phyloP scores from a whole-genome alignment of 2,329 filamentous ascomycete genomes.

The Colletotrichum sp. region DNA sequence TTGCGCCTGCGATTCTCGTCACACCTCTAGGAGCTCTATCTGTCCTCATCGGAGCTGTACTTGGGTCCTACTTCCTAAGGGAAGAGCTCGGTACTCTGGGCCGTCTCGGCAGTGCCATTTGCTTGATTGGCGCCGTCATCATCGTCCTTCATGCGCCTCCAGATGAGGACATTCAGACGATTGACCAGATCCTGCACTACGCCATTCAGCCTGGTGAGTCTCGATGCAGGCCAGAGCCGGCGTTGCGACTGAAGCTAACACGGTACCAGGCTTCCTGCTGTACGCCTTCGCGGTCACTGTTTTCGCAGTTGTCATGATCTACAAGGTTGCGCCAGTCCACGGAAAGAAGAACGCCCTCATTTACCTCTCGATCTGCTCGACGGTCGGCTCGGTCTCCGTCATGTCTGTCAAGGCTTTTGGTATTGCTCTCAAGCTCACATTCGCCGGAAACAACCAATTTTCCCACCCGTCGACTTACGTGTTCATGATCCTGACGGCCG shows the following conservation, averaged over 20 bases:
- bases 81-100: slow-evolving; percentile 91
- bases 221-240: background rate
- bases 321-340: slow-evolving; percentile 85
- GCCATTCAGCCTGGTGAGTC: slow-evolving; percentile 85
- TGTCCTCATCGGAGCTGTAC: slow-evolving; percentile 91
- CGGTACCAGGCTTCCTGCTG: slow-evolving; percentile 76
- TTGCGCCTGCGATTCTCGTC: slow-evolving; percentile 97
- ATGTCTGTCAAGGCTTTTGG: slow-evolving; percentile 99
- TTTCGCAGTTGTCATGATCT: slow-evolving; percentile 95
- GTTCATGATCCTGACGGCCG: slow-evolving; percentile 89
- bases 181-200: slow-evolving; percentile 90
- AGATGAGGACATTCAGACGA: slow-evolving; percentile 87
- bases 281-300: slow-evolving; percentile 82
- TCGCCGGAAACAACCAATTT: slow-evolving; percentile 94
- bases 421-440: slow-evolving; percentile 93
- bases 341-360: slow-evolving; percentile 96
- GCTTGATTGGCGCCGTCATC: slow-evolving; percentile 93
- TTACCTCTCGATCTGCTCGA: slow-evolving; percentile 97
- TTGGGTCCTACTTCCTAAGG: slow-evolving; percentile 92
- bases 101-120: slow-evolving; percentile 94
- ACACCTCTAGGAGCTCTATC: slow-evolving; percentile 93
- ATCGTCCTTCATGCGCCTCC: slow-evolving; percentile 97
- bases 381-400: slow-evolving; percentile 94
- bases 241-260: background rate
- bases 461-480: slow-evolving; percentile 94